Percentiles rank a stretch among this genome's conserved stretches.
These are phyloP conservation scores for Xylariaceae sp. DNA, from an alignment of 2,329 filamentous ascomycete genomes.

Conservation along the genomic window DNA sequence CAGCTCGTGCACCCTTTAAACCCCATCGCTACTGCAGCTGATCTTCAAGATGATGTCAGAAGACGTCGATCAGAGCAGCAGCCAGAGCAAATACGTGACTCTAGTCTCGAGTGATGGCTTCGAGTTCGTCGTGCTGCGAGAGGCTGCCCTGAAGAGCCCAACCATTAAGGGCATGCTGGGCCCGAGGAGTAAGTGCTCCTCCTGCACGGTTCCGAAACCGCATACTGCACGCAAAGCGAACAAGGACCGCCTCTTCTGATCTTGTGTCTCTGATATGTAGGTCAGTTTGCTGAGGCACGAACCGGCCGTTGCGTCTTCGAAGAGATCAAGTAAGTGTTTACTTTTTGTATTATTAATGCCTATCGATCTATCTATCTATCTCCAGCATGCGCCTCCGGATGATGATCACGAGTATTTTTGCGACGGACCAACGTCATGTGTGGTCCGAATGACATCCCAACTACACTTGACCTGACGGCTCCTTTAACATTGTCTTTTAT, in stretches of 20 bases:
- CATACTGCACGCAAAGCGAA: background rate
- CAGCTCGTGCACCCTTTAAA: background rate
- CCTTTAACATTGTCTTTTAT: background rate
- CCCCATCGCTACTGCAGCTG: background rate
- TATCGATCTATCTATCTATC: too few relatives aligned
- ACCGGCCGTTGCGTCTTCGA: conserved; percentile 61
- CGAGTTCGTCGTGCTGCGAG: conserved; percentile 69
- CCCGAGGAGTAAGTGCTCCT: conserved; percentile 50
- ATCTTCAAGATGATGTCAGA: conserved; percentile 24
- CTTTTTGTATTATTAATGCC: background rate
- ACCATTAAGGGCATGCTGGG: conserved; percentile 72
- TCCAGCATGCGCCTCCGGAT: conserved; percentile 20
- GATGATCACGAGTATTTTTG: conserved; percentile 37
- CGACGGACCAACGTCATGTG: conserved; percentile 40
- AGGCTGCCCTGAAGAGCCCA: conserved; percentile 63
- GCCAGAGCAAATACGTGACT: conserved; percentile 63
- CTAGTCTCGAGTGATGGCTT: conserved; percentile 70
- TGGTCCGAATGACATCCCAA: conserved; percentile 47
- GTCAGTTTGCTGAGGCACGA: conserved; percentile 60
- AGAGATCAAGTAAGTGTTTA: conserved; percentile 63
- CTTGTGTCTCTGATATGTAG: conserved; percentile 34
- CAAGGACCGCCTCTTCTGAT: conserved; percentile 9
- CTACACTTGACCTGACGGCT: conserved; percentile 60
- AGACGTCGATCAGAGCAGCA: conserved; percentile 40
- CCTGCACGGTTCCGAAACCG: conserved; percentile 7